These are phyloP conservation scores for Pisolithus thermaeus DNA, from an alignment of 1,284 basidiomycete species.

Conservation along the genomic window DNA sequence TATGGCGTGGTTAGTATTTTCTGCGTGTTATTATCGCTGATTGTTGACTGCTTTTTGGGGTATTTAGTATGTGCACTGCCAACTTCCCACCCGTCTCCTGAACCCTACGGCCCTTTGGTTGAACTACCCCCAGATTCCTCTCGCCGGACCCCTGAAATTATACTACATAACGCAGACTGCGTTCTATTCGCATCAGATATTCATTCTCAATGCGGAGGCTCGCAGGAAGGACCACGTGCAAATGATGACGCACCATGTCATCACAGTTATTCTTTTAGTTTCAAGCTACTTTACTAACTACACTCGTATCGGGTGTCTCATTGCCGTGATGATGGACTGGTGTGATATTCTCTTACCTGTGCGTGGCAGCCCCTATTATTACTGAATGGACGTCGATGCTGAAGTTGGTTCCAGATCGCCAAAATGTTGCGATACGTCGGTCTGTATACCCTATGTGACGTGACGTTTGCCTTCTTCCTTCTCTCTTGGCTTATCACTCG, in stretches of 20 bases:
- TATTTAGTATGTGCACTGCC: constrained; percentile 70
- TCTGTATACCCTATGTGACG: constrained; percentile 65
- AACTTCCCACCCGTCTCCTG: constrained; percentile 64
- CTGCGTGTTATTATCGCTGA: constrained; percentile 7
- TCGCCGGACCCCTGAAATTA: constrained; percentile 78
- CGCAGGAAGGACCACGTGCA: constrained; percentile 89
- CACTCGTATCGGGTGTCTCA: constrained; percentile 82
- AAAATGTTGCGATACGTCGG: constrained; percentile 91
- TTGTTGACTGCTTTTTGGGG: constrained; percentile 3
- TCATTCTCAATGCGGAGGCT: constrained; percentile 92
- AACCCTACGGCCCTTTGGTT: constrained; percentile 73
- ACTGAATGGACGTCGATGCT: constrained; percentile 2
- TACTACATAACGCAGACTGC: constrained; percentile 92
- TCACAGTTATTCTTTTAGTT: constrained; percentile 78
- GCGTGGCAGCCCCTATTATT: constrained; percentile 29
- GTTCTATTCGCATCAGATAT: constrained; percentile 89
- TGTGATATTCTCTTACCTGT: constrained; percentile 91
- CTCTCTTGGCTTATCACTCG: constrained; percentile 87
- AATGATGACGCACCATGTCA: constrained; percentile 95
- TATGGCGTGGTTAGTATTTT: constrained; percentile 74
- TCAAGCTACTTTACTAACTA: constrained; percentile 80
- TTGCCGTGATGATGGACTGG: constrained; percentile 91
- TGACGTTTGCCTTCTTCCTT: constrained; percentile 77
- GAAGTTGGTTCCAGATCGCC: constrained; percentile 51
- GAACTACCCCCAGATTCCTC: constrained; percentile 75